A percentile compares a stretch with the other conserved stretches of the same genome.
phyloP scores from a whole-genome alignment of 495 filamentous ascomycete species.

The Penicillium longicatenatum region DNA sequence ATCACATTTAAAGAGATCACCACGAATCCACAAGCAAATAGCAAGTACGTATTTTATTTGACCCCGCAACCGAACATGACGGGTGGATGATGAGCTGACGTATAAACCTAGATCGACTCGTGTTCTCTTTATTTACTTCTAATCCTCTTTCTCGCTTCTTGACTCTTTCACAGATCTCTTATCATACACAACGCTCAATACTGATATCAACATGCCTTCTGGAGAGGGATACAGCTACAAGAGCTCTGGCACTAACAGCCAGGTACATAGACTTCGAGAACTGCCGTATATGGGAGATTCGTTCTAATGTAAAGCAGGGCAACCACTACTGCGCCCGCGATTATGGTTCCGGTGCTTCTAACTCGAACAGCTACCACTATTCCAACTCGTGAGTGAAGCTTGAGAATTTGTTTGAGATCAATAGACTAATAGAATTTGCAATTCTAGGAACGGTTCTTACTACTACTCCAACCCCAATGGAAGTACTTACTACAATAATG shows the following conservation, averaged over 20 bases:
- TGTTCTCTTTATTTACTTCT: neutral
- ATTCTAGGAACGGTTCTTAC: conserved; percentile 47
- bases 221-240: conserved; percentile 39
- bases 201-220: conserved; percentile 28
- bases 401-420: no score
- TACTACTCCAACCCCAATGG: conserved; percentile 56
- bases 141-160: neutral
- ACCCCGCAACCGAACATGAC: no score
- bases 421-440: no score
- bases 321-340: conserved; percentile 55
- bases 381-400: conserved; percentile 41
- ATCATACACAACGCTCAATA: no score
- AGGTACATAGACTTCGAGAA: conserved; percentile 29
- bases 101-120: no score
- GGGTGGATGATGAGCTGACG: no score
- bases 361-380: conserved; percentile 52
- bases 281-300: neutral
- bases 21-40: no score
- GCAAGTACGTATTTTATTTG: no score
- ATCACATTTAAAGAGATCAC: no score
- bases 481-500: conserved; percentile 51
- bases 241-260: conserved; percentile 50
- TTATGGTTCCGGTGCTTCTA: conserved; percentile 44
- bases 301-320: conserved; percentile 30
- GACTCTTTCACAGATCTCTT: neutral